Conservation (phyloP, 192 early-diverging fungal genomes). For the Backusella parvicylindrica region DNA sequence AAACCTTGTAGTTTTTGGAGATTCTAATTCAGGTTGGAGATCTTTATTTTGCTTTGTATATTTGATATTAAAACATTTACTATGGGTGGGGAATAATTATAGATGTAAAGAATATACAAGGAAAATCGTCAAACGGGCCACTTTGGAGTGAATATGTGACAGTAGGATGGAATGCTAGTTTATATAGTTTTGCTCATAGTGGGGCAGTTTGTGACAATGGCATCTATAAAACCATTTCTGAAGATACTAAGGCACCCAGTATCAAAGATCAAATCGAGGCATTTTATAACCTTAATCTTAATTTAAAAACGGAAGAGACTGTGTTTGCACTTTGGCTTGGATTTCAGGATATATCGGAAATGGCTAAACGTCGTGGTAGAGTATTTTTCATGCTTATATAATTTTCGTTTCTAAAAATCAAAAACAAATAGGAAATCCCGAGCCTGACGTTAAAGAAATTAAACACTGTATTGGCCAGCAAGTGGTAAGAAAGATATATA, state of each 20-base stretch:
- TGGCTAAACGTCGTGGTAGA: slow-evolving; percentile 10
- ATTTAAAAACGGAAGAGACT: slow-evolving; percentile 28
- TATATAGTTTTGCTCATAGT: slow-evolving; percentile 31
- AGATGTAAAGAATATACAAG: slow-evolving; percentile 26
- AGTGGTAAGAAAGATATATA: slow-evolving; percentile 9
- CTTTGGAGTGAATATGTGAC: slow-evolving; percentile 34
- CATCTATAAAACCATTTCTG: slow-evolving; percentile 12
- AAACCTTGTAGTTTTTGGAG: slow-evolving; percentile 38
- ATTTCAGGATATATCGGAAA: slow-evolving; percentile 23
- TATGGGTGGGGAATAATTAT: background rate
- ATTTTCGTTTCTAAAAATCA: background rate
- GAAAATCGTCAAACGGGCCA: slow-evolving; percentile 25
- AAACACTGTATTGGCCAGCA: slow-evolving; percentile 11
- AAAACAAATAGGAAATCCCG: background rate
- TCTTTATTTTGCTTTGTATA: background rate
- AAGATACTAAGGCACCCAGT: slow-evolving; percentile 11
- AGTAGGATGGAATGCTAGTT: slow-evolving; percentile 24
- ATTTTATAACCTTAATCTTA: slow-evolving; percentile 14
- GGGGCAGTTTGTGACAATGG: slow-evolving; percentile 33
- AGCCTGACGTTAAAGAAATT: slow-evolving; percentile 12
- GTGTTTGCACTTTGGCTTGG: slow-evolving; percentile 35
- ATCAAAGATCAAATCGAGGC: slow-evolving; percentile 26
- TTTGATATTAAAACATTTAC: background rate
- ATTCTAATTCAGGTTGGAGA: slow-evolving; percentile 37
- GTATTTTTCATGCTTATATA: background rate